Evolutionary conservation across 202 grass and related monocot species (phyloP).

Genomic region (Bolboschoenoplectus hybrid): DNA sequence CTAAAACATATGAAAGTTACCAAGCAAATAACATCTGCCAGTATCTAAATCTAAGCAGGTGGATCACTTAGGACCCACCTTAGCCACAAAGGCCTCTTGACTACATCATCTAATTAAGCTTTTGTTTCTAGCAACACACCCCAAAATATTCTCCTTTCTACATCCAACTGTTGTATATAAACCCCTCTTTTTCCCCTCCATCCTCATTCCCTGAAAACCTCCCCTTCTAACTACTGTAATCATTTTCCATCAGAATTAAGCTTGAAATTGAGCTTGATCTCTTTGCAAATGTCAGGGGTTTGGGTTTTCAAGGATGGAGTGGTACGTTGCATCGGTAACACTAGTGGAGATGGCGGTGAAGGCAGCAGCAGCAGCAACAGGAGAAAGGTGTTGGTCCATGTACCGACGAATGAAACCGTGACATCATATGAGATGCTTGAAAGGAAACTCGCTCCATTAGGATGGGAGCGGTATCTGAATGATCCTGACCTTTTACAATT

Average conservation of each 20-base stretch:
- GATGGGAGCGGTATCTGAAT: conserved; percentile 75
- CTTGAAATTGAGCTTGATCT: conserved; percentile 21
- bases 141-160: not conserved
- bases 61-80: conserved; percentile 47
- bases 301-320: conserved; percentile 79
- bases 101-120: conserved; percentile 5
- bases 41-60: conserved; percentile 24
- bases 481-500: conserved; percentile 76
- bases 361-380: conserved; percentile 21
- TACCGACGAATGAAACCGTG: conserved; percentile 66
- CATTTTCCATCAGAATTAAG: conserved; percentile 12
- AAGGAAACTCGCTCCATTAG: conserved; percentile 53
- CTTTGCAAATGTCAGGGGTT: conserved; percentile 55
- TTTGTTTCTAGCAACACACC: conserved; percentile 31
- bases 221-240: not conserved
- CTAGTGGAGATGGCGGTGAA: conserved; percentile 10
- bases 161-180: conserved; percentile 46
- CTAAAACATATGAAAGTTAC: not conserved
- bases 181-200: not conserved
- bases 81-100: conserved; percentile 48
- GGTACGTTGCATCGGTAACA: conserved; percentile 53
- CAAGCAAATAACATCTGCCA: conserved; percentile 24
- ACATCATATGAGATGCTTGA: conserved; percentile 76
- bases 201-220: conserved; percentile 24
- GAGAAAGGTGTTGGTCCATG: conserved; percentile 65